Evolutionary conservation across 2,329 filamentous ascomycete species (phyloP), one percentile per base, ranked within the genome.

Genomic region (Aspergillus calidoustus): DNA sequence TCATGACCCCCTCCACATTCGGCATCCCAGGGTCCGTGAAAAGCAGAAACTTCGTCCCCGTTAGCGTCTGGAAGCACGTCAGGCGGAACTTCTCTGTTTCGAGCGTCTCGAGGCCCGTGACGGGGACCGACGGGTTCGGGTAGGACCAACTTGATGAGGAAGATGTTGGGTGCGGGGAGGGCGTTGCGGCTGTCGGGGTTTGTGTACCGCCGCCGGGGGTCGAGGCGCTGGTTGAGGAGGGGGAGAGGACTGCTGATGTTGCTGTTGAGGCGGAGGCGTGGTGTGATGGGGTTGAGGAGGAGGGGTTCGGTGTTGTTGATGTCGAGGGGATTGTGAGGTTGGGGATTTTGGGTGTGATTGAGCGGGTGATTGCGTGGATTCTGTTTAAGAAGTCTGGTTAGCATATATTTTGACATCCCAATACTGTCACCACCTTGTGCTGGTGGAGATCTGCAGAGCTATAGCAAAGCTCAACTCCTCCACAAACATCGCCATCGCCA

Each of bases 31-130:
- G 89, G 78, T 98, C 95, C 59, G 95, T 97, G 76, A 99, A 97
- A 58, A 99, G 84, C 44, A 99, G 80, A 76, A 99, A 99, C 78
- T 99, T 99, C 61, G 89, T 94, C 34, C 95, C 95, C 3, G 95
- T 98, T 71, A 96, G 79, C 1, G 95, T 98, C 77, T 91, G 93
- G 82, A 97, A 98, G 81, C 95, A 99, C 74, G 96, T 95, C 77
- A 99, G 83, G 64, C 94, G 89, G 79, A 99, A 99, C 77, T 94
- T 93, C 72, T 94, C 92, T 60, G 91, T 92, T 81, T 99, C 95
- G 58, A 99, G 86, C 54, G 95, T 91, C 79, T 99, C 94, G 60
- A 99, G 85, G 9, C 95, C 95, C 0, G 91, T 74, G 19, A 72
- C 69, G 1, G 77, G 68, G 19, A 74, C 67, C 44, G 72, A 70